phyloP scores from a whole-genome alignment of 768 basidiomycete genomes.

The Leucogyrophana mollusca region DNA sequence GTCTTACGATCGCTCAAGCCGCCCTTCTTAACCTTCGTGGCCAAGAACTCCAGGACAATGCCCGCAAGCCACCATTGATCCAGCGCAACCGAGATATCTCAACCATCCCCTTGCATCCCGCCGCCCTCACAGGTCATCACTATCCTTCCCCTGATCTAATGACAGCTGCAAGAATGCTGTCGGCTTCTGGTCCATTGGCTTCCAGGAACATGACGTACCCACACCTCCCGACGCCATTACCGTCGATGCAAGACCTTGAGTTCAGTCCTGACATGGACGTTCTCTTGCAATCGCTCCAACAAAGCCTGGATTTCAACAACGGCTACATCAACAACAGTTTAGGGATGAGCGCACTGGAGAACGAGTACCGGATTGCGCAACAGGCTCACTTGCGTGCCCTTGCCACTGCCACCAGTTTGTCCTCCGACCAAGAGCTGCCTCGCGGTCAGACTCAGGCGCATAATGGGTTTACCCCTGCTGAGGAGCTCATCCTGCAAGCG shows the following conservation, averaged over 20 bases:
- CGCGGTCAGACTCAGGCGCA: constrained; percentile 35
- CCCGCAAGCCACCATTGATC: constrained; percentile 4
- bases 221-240: constrained; percentile 14
- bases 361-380: constrained; percentile 15
- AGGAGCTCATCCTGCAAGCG: constrained; percentile 64
- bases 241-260: constrained; percentile 12
- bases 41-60: constrained; percentile 42
- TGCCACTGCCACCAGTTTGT: constrained; percentile 14
- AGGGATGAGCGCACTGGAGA: constrained; percentile 12
- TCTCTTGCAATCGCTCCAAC: constrained; percentile 34
- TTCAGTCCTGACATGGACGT: constrained; percentile 39
- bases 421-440: constrained; percentile 9
- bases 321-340: constrained; percentile 11
- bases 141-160: constrained; percentile 5
- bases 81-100: constrained; percentile 12
- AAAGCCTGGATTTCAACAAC: constrained; percentile 19
- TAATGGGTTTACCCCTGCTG: constrained; percentile 65
- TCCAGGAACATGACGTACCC: constrained; percentile 15
- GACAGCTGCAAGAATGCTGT: constrained; percentile 7
- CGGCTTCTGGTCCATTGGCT: constrained; percentile 18
- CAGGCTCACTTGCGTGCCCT: constrained; percentile 22
- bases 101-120: constrained; percentile 1
- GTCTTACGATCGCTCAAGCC: constrained; percentile 77
- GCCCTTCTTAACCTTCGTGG: constrained; percentile 75
- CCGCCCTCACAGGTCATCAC: constrained; percentile 1